Evolutionary conservation across 1,139 yeast species (phyloP).

Genomic region (Spencermartinsiella ligniputridi): DNA sequence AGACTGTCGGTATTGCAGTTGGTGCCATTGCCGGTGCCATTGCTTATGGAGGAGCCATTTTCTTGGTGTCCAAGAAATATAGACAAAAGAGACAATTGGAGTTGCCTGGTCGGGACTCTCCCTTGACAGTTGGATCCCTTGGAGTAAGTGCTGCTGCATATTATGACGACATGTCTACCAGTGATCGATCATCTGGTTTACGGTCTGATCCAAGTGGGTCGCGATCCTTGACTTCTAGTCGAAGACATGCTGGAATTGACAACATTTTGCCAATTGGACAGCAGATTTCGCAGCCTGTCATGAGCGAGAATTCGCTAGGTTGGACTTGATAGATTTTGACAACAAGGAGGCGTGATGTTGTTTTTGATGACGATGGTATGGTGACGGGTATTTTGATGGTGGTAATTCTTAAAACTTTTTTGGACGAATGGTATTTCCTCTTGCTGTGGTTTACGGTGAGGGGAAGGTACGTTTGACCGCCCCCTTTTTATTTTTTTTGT

Average conservation of each 20-base stretch:
- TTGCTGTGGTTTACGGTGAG: no score
- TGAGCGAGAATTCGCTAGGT: constrained; percentile 39
- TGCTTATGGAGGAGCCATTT: constrained; percentile 34
- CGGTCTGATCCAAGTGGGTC: constrained; percentile 11
- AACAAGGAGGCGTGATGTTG: no score
- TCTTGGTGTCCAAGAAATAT: constrained; percentile 31
- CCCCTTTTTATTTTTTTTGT: background rate
- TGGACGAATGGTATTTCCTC: no score
- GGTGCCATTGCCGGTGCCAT: constrained; percentile 37
- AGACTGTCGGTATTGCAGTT: constrained; percentile 37
- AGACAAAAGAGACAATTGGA: constrained; percentile 23
- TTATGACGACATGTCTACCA: constrained; percentile 17
- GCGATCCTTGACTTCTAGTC: constrained; percentile 15
- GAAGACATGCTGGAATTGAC: constrained; percentile 19
- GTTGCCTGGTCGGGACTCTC: constrained; percentile 3
- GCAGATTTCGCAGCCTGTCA: constrained; percentile 37
- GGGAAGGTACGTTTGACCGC: no score
- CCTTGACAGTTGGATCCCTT: background rate
- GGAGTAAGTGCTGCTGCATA: constrained; percentile 7
- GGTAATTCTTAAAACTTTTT: no score
- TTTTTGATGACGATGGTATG: no score
- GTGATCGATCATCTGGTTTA: constrained; percentile 14
- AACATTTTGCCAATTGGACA: constrained; percentile 25
- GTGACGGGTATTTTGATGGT: no score
- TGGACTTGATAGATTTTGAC: constrained; percentile 29